phyloP scores from a whole-genome alignment of 1,284 basidiomycete species.

The Kwoniella shivajii region DNA sequence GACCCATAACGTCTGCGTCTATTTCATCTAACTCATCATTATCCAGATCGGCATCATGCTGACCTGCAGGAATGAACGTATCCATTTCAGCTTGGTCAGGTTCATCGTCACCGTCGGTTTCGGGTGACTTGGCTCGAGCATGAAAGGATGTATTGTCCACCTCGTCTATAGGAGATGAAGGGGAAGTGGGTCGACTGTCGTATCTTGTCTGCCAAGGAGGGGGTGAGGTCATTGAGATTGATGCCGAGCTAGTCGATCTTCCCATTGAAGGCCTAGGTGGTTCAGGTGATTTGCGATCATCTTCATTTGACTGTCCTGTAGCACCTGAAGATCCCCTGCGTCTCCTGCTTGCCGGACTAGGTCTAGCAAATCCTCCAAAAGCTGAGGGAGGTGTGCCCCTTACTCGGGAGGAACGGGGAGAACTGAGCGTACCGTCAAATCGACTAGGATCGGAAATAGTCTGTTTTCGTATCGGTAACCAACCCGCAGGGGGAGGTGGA shows the following conservation, averaged over 20 bases:
- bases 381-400: conserved; percentile 30
- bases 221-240: conserved; percentile 14
- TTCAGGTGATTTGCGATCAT: conserved; percentile 20
- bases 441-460: conserved; percentile 32
- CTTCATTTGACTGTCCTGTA: conserved; percentile 15
- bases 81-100: conserved; percentile 9
- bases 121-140: conserved; percentile 34
- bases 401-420: conserved; percentile 31
- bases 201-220: conserved; percentile 9
- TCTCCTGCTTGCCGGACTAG: conserved; percentile 35
- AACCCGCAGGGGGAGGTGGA: conserved; percentile 8
- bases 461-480: conserved; percentile 30
- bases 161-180: conserved; percentile 24
- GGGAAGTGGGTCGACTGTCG: conserved; percentile 28
- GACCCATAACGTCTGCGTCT: conserved; percentile 24
- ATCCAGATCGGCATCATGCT: conserved; percentile 13
- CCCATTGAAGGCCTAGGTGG: neutral
- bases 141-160: conserved; percentile 43
- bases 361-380: conserved; percentile 39
- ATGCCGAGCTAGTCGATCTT: conserved; percentile 12
- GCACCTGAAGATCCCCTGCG: conserved; percentile 31
- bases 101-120: conserved; percentile 7
- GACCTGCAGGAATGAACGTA: conserved; percentile 11
- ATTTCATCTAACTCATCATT: conserved; percentile 28
- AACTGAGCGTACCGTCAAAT: conserved; percentile 16